Evolutionary conservation across 1,139 yeast species (phyloP).

Genomic region (Taphrina populina): DNA sequence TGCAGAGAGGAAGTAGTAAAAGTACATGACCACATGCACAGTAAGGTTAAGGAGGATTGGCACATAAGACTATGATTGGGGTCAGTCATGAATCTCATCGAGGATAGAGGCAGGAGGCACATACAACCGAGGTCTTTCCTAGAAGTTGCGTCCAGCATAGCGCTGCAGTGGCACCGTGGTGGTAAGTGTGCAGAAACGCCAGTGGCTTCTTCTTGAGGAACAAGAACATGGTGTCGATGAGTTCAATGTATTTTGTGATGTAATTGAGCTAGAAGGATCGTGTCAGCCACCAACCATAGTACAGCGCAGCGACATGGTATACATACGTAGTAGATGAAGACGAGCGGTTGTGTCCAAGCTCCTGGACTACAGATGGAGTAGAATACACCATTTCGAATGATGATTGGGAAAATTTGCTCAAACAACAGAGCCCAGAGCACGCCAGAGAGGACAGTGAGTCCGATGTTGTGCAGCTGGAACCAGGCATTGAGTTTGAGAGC

Average conservation of each 20-base stretch:
- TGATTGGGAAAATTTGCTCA: conserved; percentile 85
- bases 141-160: conserved; percentile 90
- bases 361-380: conserved; percentile 77
- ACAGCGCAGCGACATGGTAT: conserved; percentile 41
- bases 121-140: conserved; percentile 71
- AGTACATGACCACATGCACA: conserved; percentile 97
- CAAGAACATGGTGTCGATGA: conserved; percentile 86
- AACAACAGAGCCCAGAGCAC: conserved; percentile 63
- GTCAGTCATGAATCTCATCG: neutral
- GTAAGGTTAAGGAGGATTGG: conserved; percentile 84
- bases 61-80: conserved; percentile 65
- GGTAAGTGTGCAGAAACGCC: conserved; percentile 76
- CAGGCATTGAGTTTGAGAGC: conserved; percentile 72
- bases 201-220: conserved; percentile 85
- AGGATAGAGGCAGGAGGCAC: conserved; percentile 5
- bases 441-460: conserved; percentile 69
- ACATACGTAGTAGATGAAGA: conserved; percentile 62
- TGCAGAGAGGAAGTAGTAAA: conserved; percentile 92
- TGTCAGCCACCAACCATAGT: neutral
- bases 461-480: conserved; percentile 77
- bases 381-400: conserved; percentile 72
- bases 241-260: conserved; percentile 60
- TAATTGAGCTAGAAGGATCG: conserved; percentile 24
- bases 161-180: conserved; percentile 97
- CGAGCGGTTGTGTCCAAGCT: conserved; percentile 84